phyloP scores from a whole-genome alignment of 2,329 filamentous ascomycete genomes.

The Phaeosphaeriaceae sp. region DNA sequence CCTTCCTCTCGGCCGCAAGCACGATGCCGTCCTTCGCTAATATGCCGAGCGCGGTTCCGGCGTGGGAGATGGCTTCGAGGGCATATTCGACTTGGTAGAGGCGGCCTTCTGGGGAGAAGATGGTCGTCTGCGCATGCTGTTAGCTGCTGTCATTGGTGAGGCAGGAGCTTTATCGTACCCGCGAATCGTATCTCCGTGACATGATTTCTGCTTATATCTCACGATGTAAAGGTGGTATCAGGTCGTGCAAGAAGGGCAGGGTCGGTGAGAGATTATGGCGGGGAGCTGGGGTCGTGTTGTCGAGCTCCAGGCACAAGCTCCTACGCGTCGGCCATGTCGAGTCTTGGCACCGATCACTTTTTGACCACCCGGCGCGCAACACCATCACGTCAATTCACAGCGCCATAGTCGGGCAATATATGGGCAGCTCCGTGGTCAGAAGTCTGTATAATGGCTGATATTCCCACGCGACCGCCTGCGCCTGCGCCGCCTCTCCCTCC shows the following conservation, averaged over 20 bases:
- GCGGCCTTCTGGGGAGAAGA: constrained; percentile 98
- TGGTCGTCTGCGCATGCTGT: constrained; percentile 76
- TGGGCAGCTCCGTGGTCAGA: not conserved
- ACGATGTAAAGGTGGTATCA: constrained; percentile 2
- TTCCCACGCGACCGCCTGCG: constrained; percentile 41
- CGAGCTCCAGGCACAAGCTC: constrained; percentile 49
- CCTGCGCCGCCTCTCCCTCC: constrained; percentile 68
- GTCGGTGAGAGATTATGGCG: constrained; percentile 21
- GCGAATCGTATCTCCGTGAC: constrained; percentile 97
- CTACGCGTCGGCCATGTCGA: constrained; percentile 41
- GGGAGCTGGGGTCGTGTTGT: constrained; percentile 34
- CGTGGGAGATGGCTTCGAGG: constrained; percentile 97
- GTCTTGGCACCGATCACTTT: constrained; percentile 37
- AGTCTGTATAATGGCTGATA: constrained; percentile 31
- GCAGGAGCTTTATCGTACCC: constrained; percentile 65
- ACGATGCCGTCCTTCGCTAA: constrained; percentile 98
- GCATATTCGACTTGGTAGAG: constrained; percentile 99
- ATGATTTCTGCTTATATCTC: constrained; percentile 60
- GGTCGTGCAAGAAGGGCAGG: constrained; percentile 10
- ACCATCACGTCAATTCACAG: constrained; percentile 11
- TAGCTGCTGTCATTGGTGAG: constrained; percentile 23
- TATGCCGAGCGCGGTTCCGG: constrained; percentile 95
- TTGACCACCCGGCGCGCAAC: constrained; percentile 23
- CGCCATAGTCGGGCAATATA: not conserved
- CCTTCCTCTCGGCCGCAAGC: constrained; percentile 95